A percentile compares a stretch with the other conserved stretches of the same genome.
phyloP scores from a whole-genome alignment of 2,329 filamentous ascomycete species.

The Raffaelea ambrosiae region DNA sequence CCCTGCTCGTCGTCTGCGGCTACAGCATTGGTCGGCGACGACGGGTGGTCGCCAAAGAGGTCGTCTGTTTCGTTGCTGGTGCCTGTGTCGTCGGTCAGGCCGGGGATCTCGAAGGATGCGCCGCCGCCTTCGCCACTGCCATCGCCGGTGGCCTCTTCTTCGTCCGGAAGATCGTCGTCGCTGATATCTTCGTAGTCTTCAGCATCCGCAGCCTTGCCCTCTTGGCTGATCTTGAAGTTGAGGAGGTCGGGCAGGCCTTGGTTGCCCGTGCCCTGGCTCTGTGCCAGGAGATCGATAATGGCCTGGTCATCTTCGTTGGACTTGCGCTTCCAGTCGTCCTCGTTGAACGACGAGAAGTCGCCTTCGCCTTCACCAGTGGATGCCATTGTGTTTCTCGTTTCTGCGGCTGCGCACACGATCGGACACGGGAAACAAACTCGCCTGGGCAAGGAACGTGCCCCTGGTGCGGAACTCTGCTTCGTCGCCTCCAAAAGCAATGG shows the following conservation, averaged over 20 bases:
- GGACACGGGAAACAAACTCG: no score
- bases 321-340: constrained; percentile 32
- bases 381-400: no score
- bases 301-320: constrained; percentile 40
- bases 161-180: constrained; percentile 83
- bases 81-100: constrained; percentile 50
- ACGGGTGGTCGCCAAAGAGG: constrained; percentile 56
- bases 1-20: constrained; percentile 22
- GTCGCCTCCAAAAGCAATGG: no score
- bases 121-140: neutral
- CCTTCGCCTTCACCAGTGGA: constrained; percentile 16
- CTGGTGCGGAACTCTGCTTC: no score
- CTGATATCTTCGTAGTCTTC: constrained; percentile 86
- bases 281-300: constrained; percentile 35
- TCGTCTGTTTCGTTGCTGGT: constrained; percentile 56
- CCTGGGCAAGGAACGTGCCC: no score
- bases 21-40: constrained; percentile 31
- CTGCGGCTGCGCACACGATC: no score
- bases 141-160: constrained; percentile 42
- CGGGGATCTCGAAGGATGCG: constrained; percentile 39
- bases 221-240: constrained; percentile 43
- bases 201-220: constrained; percentile 85
- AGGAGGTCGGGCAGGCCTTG: constrained; percentile 29
- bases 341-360: constrained; percentile 19
- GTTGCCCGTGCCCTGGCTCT: constrained; percentile 26